Evolutionary conservation across 805 yeast genomes (phyloP), one percentile per base, ranked within the genome.

Genomic region (Cyberlindnera veronae): DNA sequence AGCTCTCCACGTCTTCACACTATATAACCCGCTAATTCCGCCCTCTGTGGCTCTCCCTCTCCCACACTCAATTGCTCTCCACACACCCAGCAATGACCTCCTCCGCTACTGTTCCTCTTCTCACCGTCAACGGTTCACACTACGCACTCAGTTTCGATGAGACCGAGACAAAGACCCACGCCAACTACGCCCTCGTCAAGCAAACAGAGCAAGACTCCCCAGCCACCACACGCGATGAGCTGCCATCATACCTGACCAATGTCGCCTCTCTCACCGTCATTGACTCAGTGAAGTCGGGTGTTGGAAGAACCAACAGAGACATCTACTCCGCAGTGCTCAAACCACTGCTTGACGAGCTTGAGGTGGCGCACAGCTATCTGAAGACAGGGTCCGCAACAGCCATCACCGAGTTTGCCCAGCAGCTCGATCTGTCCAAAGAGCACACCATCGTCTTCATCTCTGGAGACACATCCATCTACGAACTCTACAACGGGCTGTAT

Each of bases 401-500:
- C 1, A 69, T 79, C 6, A 34, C 51, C 2, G 56, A 67, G n/a
- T 62, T 68, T 45, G 77, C 79, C 0, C 23, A 41, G 10, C 5
- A 41, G 1, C 45, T 75, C 6, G 48, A 54, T n/a, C 26, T 36
- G 0, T 38, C 50, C 0, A 24, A 42, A 9, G 40, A 42, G 4
- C 54, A 67, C 18, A 73, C 84, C 1, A 63, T 84, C 9, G 56
- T 85, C 3, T 63, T 89, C 26, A 60, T 90, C 8, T 83, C 95
- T 28, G 97, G 97, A 2, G 97, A 90, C 55, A 89, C 96, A 1
- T 80, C 95, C 1, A 65, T 87, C 5, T 77, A 74, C 36, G 97
- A 90, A 58, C 76, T 90, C 36, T 51, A 87, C 40, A 89, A 89
- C 56, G 46, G 33, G 6, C 17, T 44, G 4, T n/a, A 66, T 60